Evolutionary conservation across 257 asterid genomes (phyloP).

Genomic region (Fraxinus excelsior): DNA sequence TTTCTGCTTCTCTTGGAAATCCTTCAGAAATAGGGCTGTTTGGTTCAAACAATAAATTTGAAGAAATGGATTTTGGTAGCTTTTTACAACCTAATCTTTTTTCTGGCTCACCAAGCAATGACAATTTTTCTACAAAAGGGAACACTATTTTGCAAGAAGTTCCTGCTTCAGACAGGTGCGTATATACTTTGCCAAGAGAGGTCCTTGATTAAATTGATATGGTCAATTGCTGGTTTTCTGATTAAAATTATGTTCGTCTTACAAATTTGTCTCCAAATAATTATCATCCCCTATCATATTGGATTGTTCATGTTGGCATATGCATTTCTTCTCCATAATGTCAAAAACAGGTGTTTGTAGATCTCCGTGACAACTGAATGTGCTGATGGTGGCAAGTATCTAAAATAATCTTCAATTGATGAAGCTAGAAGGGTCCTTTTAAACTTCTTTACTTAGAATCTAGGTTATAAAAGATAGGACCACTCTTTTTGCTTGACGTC

Average conservation of each 20-base stretch:
- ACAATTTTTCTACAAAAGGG: conserved; percentile 34
- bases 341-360: background rate
- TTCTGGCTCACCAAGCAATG: conserved; percentile 38
- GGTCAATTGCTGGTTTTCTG: conserved; percentile 22
- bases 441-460: background rate
- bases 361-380: background rate
- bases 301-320: conserved; percentile 16
- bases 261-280: conserved; percentile 5
- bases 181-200: conserved; percentile 16
- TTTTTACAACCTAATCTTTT: conserved; percentile 47
- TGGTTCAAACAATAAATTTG: conserved; percentile 38
- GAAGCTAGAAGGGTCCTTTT: background rate
- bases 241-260: background rate
- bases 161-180: conserved; percentile 58
- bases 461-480: background rate
- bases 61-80: conserved; percentile 47
- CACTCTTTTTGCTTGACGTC: background rate
- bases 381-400: background rate
- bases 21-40: conserved; percentile 42
- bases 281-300: conserved; percentile 2
- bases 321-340: background rate
- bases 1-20: conserved; percentile 33
- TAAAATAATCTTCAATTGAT: background rate
- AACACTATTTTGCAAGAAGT: conserved; percentile 33
- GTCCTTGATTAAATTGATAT: conserved; percentile 14